phyloP scores from a whole-genome alignment of 345 rosid genomes.

The Gossypium mustelinum region DNA sequence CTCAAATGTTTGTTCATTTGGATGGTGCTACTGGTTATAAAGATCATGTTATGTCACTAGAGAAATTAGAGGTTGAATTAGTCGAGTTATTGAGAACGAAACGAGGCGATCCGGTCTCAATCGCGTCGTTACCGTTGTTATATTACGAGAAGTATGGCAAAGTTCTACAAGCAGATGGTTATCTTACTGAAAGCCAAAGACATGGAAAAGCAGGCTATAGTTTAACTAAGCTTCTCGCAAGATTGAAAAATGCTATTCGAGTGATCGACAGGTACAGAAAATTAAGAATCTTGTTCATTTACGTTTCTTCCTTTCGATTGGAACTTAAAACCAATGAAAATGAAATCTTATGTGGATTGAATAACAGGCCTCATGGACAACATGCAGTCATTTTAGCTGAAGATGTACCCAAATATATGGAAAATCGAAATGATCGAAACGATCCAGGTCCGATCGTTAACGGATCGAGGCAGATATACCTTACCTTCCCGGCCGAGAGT shows the following conservation, averaged over 20 bases:
- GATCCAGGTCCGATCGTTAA: conserved; percentile 41
- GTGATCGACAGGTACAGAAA: conserved; percentile 50
- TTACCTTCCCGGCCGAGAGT: conserved; percentile 68
- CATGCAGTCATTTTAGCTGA: conserved; percentile 59
- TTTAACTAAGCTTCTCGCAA: conserved; percentile 60
- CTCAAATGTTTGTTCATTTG: conserved; percentile 22
- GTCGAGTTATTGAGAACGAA: conserved; percentile 44
- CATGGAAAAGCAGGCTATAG: conserved; percentile 67
- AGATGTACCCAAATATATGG: conserved; percentile 44
- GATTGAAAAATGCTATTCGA: conserved; percentile 38
- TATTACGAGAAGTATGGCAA: conserved; percentile 60
- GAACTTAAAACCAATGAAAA: background rate
- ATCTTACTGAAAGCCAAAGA: conserved; percentile 69
- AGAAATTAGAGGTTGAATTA: conserved; percentile 53
- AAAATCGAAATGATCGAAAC: conserved; percentile 35
- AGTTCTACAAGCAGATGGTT: conserved; percentile 63
- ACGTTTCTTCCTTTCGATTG: background rate
- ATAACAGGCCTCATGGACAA: conserved; percentile 70
- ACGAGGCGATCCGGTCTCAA: conserved; percentile 57
- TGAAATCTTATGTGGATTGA: background rate
- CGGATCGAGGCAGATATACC: conserved; percentile 58
- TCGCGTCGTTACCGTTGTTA: conserved; percentile 60
- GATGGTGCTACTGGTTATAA: conserved; percentile 28
- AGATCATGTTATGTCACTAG: conserved; percentile 37
- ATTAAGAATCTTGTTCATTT: too few relatives aligned